These are phyloP conservation scores for Saposhnikovia divaricata DNA, from an alignment of 129 eudicot genomes.

Conservation along the genomic window DNA sequence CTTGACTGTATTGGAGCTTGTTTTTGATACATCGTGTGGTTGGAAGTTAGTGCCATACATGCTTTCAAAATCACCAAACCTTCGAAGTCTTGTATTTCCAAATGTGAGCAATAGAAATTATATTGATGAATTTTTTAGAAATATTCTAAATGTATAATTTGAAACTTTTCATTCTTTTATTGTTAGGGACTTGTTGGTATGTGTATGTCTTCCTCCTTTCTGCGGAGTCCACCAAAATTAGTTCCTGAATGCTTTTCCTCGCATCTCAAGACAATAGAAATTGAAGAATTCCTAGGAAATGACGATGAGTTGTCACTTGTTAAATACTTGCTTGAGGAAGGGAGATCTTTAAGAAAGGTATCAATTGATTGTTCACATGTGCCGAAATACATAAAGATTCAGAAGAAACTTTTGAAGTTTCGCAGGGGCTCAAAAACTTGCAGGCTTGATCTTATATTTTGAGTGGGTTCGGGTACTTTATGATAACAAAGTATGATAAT, in stretches of 20 bases:
- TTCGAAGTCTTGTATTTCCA: conserved; percentile 5
- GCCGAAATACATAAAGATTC: background rate
- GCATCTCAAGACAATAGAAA: background rate
- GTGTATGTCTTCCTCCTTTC: background rate
- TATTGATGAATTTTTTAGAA: background rate
- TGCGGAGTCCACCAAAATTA: background rate
- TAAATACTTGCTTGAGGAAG: background rate
- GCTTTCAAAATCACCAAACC: background rate
- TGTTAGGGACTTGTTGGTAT: background rate
- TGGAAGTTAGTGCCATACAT: conserved; percentile 7
- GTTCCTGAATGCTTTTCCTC: background rate
- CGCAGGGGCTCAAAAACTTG: background rate
- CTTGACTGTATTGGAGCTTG: background rate
- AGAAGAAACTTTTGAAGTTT: background rate
- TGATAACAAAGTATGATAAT: no score
- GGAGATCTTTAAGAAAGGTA: background rate
- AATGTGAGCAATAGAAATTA: background rate
- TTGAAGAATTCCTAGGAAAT: background rate
- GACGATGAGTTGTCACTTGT: background rate
- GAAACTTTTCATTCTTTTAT: background rate
- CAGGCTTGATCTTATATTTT: background rate
- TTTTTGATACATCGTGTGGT: conserved; percentile 7
- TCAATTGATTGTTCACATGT: background rate
- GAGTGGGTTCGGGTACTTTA: no score
- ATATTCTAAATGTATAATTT: background rate